phyloP scores from a whole-genome alignment of 768 basidiomycete species.

The Pisolithus microcarpus region DNA sequence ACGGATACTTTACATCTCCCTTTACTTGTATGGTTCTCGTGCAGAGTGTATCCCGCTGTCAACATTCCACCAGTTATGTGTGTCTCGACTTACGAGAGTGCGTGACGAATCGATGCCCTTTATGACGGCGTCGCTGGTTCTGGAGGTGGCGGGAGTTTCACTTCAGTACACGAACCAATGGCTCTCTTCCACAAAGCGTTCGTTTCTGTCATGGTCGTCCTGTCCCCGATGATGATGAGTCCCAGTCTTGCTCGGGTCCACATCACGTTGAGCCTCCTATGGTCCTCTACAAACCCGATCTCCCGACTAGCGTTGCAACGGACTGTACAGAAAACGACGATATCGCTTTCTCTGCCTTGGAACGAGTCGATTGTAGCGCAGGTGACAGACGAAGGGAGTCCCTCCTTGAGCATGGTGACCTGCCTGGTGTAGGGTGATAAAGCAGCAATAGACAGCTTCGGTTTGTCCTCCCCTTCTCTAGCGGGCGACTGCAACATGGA shows the following conservation, averaged over 20 bases:
- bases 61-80: not conserved
- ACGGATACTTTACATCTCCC: not conserved
- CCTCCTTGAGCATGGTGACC: slow-evolving; percentile 37
- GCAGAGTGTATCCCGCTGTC: not conserved
- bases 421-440: slow-evolving; percentile 59
- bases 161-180: slow-evolving; percentile 25
- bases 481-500: slow-evolving; percentile 29
- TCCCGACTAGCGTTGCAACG: slow-evolving; percentile 53
- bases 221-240: slow-evolving; percentile 55
- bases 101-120: not conserved
- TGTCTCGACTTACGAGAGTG: not conserved
- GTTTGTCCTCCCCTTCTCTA: not conserved
- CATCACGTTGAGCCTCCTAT: slow-evolving; percentile 56
- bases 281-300: slow-evolving; percentile 61
- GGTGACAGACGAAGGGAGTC: slow-evolving; percentile 21
- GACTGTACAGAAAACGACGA: slow-evolving; percentile 60
- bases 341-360: slow-evolving; percentile 62
- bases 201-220: slow-evolving; percentile 37
- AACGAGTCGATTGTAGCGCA: slow-evolving; percentile 36
- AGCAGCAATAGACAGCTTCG: not conserved
- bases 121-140: not conserved
- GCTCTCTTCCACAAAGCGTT: slow-evolving; percentile 50
- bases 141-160: slow-evolving; percentile 7
- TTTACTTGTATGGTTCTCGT: not conserved
- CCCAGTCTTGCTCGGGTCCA: slow-evolving; percentile 60